Evolutionary conservation across 306 rosid genomes (phyloP), one percentile per base, ranked within the genome.

Genomic region (Aeschynomene evenia): DNA sequence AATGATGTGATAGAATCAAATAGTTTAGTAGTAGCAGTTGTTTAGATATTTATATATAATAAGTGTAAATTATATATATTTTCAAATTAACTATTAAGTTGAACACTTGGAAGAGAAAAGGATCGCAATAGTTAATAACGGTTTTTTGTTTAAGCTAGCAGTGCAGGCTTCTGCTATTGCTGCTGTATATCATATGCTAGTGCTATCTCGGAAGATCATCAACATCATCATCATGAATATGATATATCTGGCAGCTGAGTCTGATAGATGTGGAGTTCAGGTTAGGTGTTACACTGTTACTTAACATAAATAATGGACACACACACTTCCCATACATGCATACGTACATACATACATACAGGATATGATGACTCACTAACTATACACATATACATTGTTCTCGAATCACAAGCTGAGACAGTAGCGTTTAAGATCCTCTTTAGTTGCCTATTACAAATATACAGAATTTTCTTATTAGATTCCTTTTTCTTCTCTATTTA

Each of bases 381-480:
- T 10, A 66, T 45, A 45, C 56, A 9, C 58, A 9, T 49, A 46
- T n/a, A n/a, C n/a, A n/a, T n/a, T n/a, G 26, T n/a, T 69, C 71
- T 21, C 69, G 66, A 57, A 29, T 70, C 52, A 62, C 60, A 33
- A 39, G 16, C 18, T 46, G 53, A 39, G 75, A 50, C 71, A 51
- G 37, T 67, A n/a, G n/a, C n/a, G 60, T 62, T 66, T 42, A 66
- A 72, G 74, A 66, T 16, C 58, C 46, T 42, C 18, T 46, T 1
- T n/a, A n/a, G n/a, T n/a, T n/a, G 14, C 14, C 11, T 12, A 40
- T n/a, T 46, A 49, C 29, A 11, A 63, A 18, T 1, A 9, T 43
- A 24, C 1, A 4, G 12, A 24, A 1, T n/a, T 40, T 40, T 40
- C n/a, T 40, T 6, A 4, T 40, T 19, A n/a, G n/a, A n/a, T n/a